phyloP scores from a whole-genome alignment of 768 basidiomycete genomes.

The Daedalea quercina region DNA sequence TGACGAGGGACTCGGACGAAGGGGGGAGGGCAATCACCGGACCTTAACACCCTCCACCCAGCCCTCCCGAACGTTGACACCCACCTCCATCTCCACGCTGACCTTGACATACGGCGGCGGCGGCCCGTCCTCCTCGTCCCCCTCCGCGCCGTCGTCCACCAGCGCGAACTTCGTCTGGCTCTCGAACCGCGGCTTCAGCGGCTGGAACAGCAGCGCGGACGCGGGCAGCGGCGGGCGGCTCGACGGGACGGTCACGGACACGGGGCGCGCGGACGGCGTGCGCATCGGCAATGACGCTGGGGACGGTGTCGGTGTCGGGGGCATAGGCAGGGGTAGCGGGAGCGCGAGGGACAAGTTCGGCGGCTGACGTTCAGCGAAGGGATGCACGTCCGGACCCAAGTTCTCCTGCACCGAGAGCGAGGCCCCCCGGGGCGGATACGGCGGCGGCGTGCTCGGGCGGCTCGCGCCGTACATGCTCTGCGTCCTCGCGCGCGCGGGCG shows the following conservation, averaged over 20 bases:
- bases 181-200: conserved; percentile 13
- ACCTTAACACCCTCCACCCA: background rate
- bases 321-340: conserved; percentile 1
- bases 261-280: background rate
- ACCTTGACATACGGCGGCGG: background rate
- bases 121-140: background rate
- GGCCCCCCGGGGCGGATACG: conserved; percentile 3
- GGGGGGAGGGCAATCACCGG: background rate
- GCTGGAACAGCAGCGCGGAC: conserved; percentile 8
- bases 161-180: conserved; percentile 3
- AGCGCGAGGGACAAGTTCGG: background rate
- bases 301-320: no score
- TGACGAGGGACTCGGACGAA: background rate
- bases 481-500: conserved; percentile 18
- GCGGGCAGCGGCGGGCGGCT: conserved; percentile 3
- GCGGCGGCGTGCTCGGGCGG: background rate
- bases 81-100: background rate
- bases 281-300: conserved; percentile 9
- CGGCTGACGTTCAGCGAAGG: background rate
- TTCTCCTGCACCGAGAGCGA: no score
- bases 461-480: conserved; percentile 12
- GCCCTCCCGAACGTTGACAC: background rate
- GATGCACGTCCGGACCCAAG: background rate
- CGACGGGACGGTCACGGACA: background rate
- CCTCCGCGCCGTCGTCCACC: background rate